These are phyloP conservation scores for Lactarius quietus DNA, from an alignment of 768 basidiomycete genomes.

Conservation along the genomic window DNA sequence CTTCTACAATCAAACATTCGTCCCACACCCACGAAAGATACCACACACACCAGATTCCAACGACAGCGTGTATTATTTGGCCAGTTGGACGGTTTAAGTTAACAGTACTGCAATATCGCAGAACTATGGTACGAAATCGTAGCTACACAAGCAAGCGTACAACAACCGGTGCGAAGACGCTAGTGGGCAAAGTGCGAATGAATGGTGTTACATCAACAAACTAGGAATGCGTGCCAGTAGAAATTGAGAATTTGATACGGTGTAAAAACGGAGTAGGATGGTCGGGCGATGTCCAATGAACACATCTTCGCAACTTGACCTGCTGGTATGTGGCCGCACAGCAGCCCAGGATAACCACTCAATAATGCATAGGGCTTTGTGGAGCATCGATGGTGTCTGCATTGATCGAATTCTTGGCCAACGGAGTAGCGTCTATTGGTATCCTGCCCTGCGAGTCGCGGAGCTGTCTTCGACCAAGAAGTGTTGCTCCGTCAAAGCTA, in stretches of 20 bases:
- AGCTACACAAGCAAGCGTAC: neutral
- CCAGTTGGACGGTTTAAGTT: neutral
- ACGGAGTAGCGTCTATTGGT: constrained; percentile 35
- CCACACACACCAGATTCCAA: neutral
- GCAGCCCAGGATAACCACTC: constrained; percentile 10
- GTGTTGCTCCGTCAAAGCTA: constrained; percentile 80
- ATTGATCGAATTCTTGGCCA: constrained; percentile 32
- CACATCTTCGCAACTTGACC: neutral
- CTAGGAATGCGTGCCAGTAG: neutral
- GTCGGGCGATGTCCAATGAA: neutral
- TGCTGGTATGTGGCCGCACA: constrained; percentile 10
- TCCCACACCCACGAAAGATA: neutral
- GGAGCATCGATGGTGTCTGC: constrained; percentile 20
- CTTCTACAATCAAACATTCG: neutral
- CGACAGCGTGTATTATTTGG: constrained; percentile 12
- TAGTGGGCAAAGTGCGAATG: neutral
- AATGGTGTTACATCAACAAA: constrained; percentile 17
- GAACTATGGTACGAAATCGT: neutral
- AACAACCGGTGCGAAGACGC: neutral
- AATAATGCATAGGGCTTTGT: constrained; percentile 28
- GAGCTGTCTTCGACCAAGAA: constrained; percentile 70
- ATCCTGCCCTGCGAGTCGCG: constrained; percentile 30
- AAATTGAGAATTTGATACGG: neutral
- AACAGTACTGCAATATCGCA: constrained; percentile 1
- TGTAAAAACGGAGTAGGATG: neutral